Base-by-base conservation (phyloP, 768 basidiomycete genomes). In the Leccinum boreale region DNA sequence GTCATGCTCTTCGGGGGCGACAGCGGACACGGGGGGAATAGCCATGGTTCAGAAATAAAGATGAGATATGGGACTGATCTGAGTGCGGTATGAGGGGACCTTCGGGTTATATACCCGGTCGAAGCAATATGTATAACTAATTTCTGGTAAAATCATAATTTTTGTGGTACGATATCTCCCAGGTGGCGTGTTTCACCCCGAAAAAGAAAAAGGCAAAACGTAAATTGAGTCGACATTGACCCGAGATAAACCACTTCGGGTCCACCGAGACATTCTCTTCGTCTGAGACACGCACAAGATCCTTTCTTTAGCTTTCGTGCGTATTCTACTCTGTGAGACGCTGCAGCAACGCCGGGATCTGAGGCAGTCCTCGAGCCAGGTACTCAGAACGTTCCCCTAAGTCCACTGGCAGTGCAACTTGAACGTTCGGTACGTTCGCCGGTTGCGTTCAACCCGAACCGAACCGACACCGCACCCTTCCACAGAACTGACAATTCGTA, bases 111-210 rank as follows among this genome's bases (percentile, higher is more conserved):
- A 70, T 70, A 68, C 46, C 39, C 33, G 4, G 5, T 33, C 15
- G 47, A 26, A 35, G 17, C 33, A 52, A 28, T 28, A 28, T 28
- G 26, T 23, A 64, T 71, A 71, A 69, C 64, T 19, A 31, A 21
- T 52, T 60, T 64, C 62, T 47, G 21, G 21, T 56, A 62, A 66
- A 60, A 50, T 69, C 31, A 23, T 51, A 45, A n/a, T 50, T 19
- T 31, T 31, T 58, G 42, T 70, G 70, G 71, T 71, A 71, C 71
- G 69, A 73, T 69, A 59, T 54, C 55, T 35, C 8, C 3, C 4
- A 45, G 15, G 53, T 71, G 67, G 69, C 68, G 67, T 69, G 68
- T 69, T 64, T 69, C 65, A 69, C 57, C 36, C 50, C 12, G 14
- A n/a, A 15, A 57, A 56, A 58, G 62, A 11, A 9, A 29, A n/a